A percentile compares a stretch with the other conserved stretches of the same genome.
phyloP scores from a whole-genome alignment of 2,329 filamentous ascomycete species.

The Ophiocordyceps australis region DNA sequence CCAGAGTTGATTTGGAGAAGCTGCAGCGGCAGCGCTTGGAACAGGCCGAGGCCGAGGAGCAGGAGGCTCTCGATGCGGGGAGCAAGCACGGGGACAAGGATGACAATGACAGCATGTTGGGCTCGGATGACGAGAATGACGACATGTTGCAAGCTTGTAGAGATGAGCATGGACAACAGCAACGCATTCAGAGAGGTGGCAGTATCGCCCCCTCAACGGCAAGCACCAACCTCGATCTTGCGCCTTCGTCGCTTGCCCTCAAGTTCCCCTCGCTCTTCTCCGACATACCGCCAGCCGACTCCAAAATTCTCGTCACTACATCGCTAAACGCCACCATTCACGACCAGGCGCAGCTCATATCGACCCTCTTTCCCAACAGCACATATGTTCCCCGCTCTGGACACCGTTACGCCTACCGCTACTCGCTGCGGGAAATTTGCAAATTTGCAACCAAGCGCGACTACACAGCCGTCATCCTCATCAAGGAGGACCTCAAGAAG shows the following conservation, averaged over 20 bases:
- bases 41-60: conserved; percentile 31
- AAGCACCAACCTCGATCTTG: conserved; percentile 45
- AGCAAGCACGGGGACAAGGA: conserved; percentile 28
- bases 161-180: conserved; percentile 24
- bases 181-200: conserved; percentile 26
- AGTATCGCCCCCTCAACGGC: conserved; percentile 39
- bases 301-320: conserved; percentile 87
- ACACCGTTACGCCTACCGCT: conserved; percentile 76
- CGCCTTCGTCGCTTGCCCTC: conserved; percentile 36
- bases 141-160: conserved; percentile 24
- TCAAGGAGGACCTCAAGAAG: conserved; percentile 80
- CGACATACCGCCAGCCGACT: conserved; percentile 38
- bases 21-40: conserved; percentile 38
- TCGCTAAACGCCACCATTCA: conserved; percentile 80
- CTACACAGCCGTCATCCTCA: conserved; percentile 68
- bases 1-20: conserved; percentile 38
- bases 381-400: conserved; percentile 76
- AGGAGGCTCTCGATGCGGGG: conserved; percentile 24
- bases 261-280: conserved; percentile 47
- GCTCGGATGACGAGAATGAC: conserved; percentile 38
- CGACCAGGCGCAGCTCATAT: conserved; percentile 60
- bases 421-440: conserved; percentile 79
- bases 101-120: conserved; percentile 65
- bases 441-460: conserved; percentile 66
- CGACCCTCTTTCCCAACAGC: conserved; percentile 66